A percentile compares a stretch with the other conserved stretches of the same genome.
These are phyloP conservation scores for Hansenula lynferdii DNA, from an alignment of 1,139 yeast genomes.

Conservation along the genomic window DNA sequence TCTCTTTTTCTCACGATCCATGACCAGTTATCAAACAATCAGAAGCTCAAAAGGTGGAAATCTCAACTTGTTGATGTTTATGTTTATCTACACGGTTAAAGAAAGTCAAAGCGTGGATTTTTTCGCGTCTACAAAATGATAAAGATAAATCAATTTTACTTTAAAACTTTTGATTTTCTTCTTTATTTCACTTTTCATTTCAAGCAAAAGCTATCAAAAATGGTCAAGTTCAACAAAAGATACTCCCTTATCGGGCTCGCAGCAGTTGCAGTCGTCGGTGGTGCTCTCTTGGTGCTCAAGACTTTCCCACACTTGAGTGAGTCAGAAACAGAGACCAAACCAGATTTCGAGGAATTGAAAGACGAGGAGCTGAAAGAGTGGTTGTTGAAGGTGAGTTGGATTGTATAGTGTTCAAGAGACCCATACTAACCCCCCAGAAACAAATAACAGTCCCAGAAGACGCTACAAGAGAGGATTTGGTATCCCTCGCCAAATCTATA, in stretches of 20 bases:
- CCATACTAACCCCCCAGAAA: constrained; percentile 27
- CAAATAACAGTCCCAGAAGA: constrained; percentile 43
- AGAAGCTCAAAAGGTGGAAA: too few relatives aligned
- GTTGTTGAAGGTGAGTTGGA: constrained; percentile 16
- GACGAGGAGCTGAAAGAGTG: constrained; percentile 37
- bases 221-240: constrained; percentile 12
- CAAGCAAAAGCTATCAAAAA: too few relatives aligned
- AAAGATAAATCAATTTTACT: too few relatives aligned
- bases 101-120: not conserved
- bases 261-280: constrained; percentile 39
- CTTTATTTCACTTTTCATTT: too few relatives aligned
- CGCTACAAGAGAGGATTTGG: constrained; percentile 43
- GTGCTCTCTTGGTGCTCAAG: constrained; percentile 40
- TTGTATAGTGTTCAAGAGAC: not conserved
- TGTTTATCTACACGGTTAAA: not conserved
- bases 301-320: constrained; percentile 46
- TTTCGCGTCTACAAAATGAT: too few relatives aligned
- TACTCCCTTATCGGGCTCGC: constrained; percentile 23
- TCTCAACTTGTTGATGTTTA: too few relatives aligned
- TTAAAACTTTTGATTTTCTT: too few relatives aligned
- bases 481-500: constrained; percentile 43
- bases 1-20: constrained; percentile 12
- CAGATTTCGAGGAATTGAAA: constrained; percentile 31
- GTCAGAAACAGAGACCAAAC: constrained; percentile 6
- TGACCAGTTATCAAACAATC: not conserved